Evolutionary conservation across 441 rosid species (phyloP), one percentile per base, ranked within the genome.

Genomic region (Jatropha podagrica): DNA sequence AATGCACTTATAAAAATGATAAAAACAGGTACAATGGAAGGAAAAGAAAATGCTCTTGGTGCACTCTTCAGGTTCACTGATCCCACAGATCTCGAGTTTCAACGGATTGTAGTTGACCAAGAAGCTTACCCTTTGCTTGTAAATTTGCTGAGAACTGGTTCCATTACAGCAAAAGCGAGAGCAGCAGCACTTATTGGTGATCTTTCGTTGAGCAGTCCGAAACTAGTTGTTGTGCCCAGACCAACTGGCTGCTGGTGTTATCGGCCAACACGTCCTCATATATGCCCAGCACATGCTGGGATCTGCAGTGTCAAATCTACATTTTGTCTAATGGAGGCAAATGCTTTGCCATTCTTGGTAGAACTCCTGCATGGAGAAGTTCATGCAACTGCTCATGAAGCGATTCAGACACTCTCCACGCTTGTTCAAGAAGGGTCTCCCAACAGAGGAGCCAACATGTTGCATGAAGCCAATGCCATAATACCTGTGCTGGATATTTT

Each of bases 151-250:
- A 72, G 14, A 72, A 79, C 63, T 5, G 88, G 86, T 49, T 87
- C 92, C 5, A 73, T 74, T 40, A 81, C 76, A 14, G 90, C 90
- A 42, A 88, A 86, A 82, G 92, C 91, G 73, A 80, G 87, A 72
- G 92, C 94, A 62, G 88, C 89, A 65, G 94, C 82, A 77, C 88
- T 88, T 46, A 81, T 90, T 49, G 91, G 92, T 20, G 86, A 88
- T 46, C 89, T 90, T 48, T 90, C 94, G 44, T 65, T 23, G 69
- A 88, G 86, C 86, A 86, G 80, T 56, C 85, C 80, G 13, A 83
- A 78, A 66, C 89, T 90, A 37, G 79, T 86, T 12, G 72, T 68
- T 38, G 71, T 40, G n/a, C 15, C 83, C 37, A 63, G 66, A 52
- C 63, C 81, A 64, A 61, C 71, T 13, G 75, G 88, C 65, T 85